Conservation (phyloP, 163 green algal species). For the Scenedesmus sp. region DNA sequence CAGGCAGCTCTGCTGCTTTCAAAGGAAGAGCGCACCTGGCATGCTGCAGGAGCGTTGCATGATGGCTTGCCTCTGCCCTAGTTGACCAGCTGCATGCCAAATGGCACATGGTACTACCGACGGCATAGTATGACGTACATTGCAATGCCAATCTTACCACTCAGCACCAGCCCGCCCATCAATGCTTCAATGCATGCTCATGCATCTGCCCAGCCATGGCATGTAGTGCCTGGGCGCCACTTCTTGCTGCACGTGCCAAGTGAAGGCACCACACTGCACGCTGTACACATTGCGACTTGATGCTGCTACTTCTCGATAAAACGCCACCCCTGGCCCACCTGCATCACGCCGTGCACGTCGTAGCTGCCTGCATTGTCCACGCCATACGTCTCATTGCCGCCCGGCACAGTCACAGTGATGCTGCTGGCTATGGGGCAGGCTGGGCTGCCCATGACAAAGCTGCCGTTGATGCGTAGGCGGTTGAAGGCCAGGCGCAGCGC, state of each 20-base stretch:
- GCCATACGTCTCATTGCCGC: slow-evolving; percentile 17
- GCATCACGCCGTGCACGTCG: slow-evolving; percentile 29
- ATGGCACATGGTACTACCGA: too few species aligned
- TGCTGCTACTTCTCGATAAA: too few species aligned
- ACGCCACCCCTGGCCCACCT: not conserved
- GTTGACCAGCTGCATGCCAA: too few species aligned
- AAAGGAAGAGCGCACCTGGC: not conserved
- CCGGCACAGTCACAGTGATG: slow-evolving; percentile 25
- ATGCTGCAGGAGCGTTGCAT: not conserved
- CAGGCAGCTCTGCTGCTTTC: not conserved
- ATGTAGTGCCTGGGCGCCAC: too few species aligned
- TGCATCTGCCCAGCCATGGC: too few species aligned
- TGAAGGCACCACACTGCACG: too few species aligned
- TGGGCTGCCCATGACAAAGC: slow-evolving; percentile 27
- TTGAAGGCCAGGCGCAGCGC: not conserved
- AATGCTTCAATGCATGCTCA: too few species aligned
- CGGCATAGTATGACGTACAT: too few species aligned
- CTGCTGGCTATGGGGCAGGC: slow-evolving; percentile 16
- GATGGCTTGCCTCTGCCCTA: too few species aligned
- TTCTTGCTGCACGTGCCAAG: too few species aligned
- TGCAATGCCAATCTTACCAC: too few species aligned
- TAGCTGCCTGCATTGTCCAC: slow-evolving; percentile 10
- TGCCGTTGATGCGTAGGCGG: not conserved
- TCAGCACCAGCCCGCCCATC: too few species aligned
- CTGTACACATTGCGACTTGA: not conserved